Evolutionary conservation across 2,329 filamentous ascomycete genomes (phyloP).

Genomic region (Tolypocladium cylindrosporum): DNA sequence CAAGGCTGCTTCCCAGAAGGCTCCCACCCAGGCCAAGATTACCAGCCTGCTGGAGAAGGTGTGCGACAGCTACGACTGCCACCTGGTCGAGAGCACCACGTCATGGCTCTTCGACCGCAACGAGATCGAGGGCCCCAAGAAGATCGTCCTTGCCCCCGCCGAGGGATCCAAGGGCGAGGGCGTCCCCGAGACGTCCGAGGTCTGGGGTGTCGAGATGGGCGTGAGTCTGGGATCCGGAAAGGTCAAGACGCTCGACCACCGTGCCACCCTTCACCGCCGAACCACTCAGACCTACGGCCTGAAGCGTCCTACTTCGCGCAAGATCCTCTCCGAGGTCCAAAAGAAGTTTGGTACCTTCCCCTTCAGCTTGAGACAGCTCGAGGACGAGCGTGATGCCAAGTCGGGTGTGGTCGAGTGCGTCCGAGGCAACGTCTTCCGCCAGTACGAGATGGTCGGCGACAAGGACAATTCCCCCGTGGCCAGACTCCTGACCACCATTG

Average conservation of each 20-base stretch:
- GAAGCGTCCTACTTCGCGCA: slow-evolving; percentile 88
- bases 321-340: slow-evolving; percentile 86
- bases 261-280: slow-evolving; percentile 85
- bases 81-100: slow-evolving; percentile 93
- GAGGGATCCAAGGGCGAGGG: slow-evolving; percentile 90
- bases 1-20: slow-evolving; percentile 74
- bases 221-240: slow-evolving; percentile 87
- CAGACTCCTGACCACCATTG: slow-evolving; percentile 81
- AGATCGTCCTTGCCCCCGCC: slow-evolving; percentile 83
- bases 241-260: slow-evolving; percentile 82
- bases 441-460: slow-evolving; percentile 93
- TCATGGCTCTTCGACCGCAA: slow-evolving; percentile 95
- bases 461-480: slow-evolving; percentile 81
- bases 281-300: slow-evolving; percentile 86
- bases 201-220: slow-evolving; percentile 96
- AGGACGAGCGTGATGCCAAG: slow-evolving; percentile 95
- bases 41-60: slow-evolving; percentile 84
- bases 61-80: slow-evolving; percentile 82
- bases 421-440: slow-evolving; percentile 80
- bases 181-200: slow-evolving; percentile 76
- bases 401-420: slow-evolving; percentile 93
- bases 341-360: slow-evolving; percentile 98
- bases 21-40: slow-evolving; percentile 79
- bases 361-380: slow-evolving; percentile 93
- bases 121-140: slow-evolving; percentile 95